Evolutionary conservation across 495 filamentous ascomycete species (phyloP), one percentile per base, ranked within the genome.

Genomic region (Polyplosphaeria fusca): DNA sequence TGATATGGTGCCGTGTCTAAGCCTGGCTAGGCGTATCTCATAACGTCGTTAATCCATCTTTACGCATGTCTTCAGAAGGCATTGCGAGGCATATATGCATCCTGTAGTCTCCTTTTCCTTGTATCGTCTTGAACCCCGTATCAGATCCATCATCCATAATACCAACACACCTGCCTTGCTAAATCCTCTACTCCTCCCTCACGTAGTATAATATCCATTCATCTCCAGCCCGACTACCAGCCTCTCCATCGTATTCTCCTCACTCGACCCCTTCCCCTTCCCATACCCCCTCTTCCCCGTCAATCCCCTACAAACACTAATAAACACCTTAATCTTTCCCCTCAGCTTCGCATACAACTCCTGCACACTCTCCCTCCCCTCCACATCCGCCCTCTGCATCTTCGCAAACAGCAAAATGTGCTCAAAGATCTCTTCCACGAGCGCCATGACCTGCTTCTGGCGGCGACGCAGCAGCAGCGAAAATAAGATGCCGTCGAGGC

Each of bases 401-500:
- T 76, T 76, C 20, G 82, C 78, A 67, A 95, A 95, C 12, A 75
- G 70, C 13, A 97, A 72, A 24, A 96, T 82, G 0, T 82, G 66
- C 4, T 73, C 74, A 55, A 94, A 91, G 3, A 91, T 88, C 12
- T 86, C 83, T 48, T 95, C 89, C 0, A 97, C 72, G 0, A 94
- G 71, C 37, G 77, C 79, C 66, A 90, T 77, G 0, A 89, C 82
- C 0, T 86, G 82, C 25, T 80, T 74, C 65, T 91, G 88, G 22
- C 85, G 73, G 58, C 82, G 83, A 43, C 84, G 67, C 0, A 95
- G 76, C 16, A 96, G 74, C 0, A 93, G 74, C 1, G 81, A 79
- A 55, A 82, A 83, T 73, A 95, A 79, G 52, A 96, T 88, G 26
- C 79, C 74, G 61, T 96, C 88, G 1, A 97, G 78, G n/a, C 85